Evolutionary conservation across 2,329 filamentous ascomycete genomes (phyloP).

Genomic region (Thielaviopsis ethacetica): DNA sequence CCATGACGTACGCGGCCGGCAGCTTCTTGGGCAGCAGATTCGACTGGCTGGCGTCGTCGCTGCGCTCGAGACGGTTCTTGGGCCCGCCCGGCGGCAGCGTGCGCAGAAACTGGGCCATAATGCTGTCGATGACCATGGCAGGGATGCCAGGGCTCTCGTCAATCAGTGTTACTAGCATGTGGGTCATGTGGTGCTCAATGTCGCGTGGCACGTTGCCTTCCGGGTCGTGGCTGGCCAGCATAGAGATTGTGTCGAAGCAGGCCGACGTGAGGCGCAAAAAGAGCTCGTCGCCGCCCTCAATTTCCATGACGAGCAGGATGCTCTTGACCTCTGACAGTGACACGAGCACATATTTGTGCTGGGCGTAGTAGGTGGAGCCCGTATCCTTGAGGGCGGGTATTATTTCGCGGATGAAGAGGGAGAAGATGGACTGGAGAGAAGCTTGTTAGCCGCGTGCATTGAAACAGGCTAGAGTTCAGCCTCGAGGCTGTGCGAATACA

Average conservation of each 20-base stretch:
- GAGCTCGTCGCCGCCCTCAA: constrained; percentile 65
- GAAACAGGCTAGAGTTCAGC: constrained; percentile 13
- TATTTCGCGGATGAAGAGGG: constrained; percentile 67
- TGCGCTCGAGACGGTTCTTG: constrained; percentile 36
- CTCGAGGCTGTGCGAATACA: background rate
- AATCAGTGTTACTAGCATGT: constrained; percentile 68
- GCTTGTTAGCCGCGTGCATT: too few species aligned
- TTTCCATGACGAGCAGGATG: constrained; percentile 77
- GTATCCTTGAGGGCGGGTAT: constrained; percentile 76
- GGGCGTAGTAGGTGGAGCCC: constrained; percentile 75
- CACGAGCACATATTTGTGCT: constrained; percentile 80
- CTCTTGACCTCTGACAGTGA: constrained; percentile 90
- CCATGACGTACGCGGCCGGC: constrained; percentile 89
- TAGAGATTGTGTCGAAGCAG: constrained; percentile 84
- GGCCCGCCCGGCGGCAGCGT: constrained; percentile 55
- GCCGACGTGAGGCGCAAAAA: constrained; percentile 68
- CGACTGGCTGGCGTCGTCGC: constrained; percentile 58
- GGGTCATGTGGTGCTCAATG: constrained; percentile 82
- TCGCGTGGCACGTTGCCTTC: constrained; percentile 82
- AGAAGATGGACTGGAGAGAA: constrained; percentile 45
- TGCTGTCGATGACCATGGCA: constrained; percentile 70
- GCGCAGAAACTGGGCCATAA: constrained; percentile 88
- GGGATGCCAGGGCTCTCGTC: constrained; percentile 72
- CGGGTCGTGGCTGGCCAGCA: constrained; percentile 53
- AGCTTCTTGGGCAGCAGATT: constrained; percentile 76